Evolutionary conservation across 352 stramenopile genomes (phyloP).

Genomic region (Globisporangium apiculatum): DNA sequence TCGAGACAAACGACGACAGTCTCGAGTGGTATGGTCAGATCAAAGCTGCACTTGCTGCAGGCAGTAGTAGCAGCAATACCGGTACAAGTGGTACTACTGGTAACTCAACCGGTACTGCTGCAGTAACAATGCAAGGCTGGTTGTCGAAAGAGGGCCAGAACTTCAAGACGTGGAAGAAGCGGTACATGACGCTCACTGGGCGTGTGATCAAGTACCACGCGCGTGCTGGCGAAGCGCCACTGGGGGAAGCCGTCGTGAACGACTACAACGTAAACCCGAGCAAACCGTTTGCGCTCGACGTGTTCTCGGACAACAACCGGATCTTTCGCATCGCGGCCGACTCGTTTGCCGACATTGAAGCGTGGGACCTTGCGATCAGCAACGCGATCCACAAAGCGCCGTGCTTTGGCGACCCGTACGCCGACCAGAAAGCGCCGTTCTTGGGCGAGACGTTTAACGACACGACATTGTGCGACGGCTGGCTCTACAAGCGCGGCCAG

Average conservation of each 20-base stretch:
- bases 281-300: constrained; percentile 61
- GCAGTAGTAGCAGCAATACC: constrained; percentile 1
- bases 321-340: constrained; percentile 63
- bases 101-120: neutral
- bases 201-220: constrained; percentile 63
- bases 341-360: constrained; percentile 64
- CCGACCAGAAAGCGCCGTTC: constrained; percentile 52
- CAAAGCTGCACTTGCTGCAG: constrained; percentile 23
- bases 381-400: constrained; percentile 37
- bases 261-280: constrained; percentile 65
- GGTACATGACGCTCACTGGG: constrained; percentile 68
- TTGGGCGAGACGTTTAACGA: constrained; percentile 47
- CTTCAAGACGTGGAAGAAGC: constrained; percentile 85
- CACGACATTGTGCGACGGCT: constrained; percentile 54
- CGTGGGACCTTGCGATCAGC: constrained; percentile 58
- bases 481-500: constrained; percentile 63
- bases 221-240: constrained; percentile 36
- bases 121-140: constrained; percentile 61
- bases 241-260: constrained; percentile 58
- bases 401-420: constrained; percentile 63
- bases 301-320: constrained; percentile 80
- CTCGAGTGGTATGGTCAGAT: constrained; percentile 57
- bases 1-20: constrained; percentile 56
- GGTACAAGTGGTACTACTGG: neutral
- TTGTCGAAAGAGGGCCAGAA: constrained; percentile 80